These are phyloP conservation scores for Botrytis cinerea DNA, from an alignment of 2,329 filamentous ascomycete species.

Conservation along the genomic window DNA sequence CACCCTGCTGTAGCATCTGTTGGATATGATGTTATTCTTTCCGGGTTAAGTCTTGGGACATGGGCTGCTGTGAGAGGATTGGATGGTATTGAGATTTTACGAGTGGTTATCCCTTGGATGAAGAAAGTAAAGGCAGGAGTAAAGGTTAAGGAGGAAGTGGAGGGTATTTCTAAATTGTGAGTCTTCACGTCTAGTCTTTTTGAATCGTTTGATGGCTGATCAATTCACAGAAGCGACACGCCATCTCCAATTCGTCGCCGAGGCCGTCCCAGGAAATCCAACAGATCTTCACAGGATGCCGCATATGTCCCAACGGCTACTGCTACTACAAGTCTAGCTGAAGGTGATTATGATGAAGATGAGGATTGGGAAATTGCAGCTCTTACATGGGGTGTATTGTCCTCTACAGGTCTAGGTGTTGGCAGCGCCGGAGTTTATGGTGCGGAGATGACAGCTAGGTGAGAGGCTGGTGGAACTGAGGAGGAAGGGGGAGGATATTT, in stretches of 20 bases:
- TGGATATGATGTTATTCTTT: constrained; percentile 60
- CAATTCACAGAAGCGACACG: not conserved
- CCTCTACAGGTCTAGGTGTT: constrained; percentile 48
- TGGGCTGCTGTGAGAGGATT: constrained; percentile 59
- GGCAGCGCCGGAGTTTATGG: constrained; percentile 51
- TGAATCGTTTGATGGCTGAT: not conserved
- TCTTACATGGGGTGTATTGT: constrained; percentile 50
- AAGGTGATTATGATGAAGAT: constrained; percentile 48
- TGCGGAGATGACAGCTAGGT: constrained; percentile 43
- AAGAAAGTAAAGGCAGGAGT: not conserved
- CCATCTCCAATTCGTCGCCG: constrained; percentile 23
- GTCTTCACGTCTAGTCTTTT: not conserved
- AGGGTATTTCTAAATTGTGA: constrained; percentile 1
- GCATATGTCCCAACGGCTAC: constrained; percentile 42
- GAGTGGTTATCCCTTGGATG: constrained; percentile 43
- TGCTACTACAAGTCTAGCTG: constrained; percentile 31
- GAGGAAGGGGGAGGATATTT: not conserved
- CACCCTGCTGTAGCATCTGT: constrained; percentile 60
- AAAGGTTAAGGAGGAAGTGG: constrained; percentile 3
- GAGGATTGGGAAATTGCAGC: constrained; percentile 52
- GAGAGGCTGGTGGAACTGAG: not conserved
- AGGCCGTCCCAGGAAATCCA: constrained; percentile 21
- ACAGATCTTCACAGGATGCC: constrained; percentile 41
- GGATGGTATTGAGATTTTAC: constrained; percentile 53
- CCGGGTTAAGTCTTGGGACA: constrained; percentile 53